A percentile compares a stretch with the other conserved stretches of the same genome.
These are phyloP conservation scores for Eremothecium sinecaudum DNA, from an alignment of 1,139 yeast species.

Conservation along the genomic window DNA sequence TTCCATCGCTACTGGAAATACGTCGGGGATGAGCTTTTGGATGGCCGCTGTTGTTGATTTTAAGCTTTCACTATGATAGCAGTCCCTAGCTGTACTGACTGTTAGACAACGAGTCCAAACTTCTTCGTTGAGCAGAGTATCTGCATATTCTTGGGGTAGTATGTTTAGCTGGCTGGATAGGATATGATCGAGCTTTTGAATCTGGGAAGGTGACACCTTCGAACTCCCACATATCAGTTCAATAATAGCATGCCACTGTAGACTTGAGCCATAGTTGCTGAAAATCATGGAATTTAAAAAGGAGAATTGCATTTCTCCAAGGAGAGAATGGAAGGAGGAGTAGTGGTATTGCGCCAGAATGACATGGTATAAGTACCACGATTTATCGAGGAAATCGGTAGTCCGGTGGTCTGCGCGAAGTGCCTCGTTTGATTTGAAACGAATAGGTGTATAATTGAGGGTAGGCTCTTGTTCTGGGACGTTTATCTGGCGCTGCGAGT, in stretches of 20 bases:
- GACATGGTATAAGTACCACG: constrained; percentile 35
- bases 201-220: constrained; percentile 14
- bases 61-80: no score
- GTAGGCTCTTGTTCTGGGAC: constrained; percentile 30
- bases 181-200: constrained; percentile 24
- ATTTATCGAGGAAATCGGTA: constrained; percentile 36
- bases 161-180: constrained; percentile 29
- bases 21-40: no score
- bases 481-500: constrained; percentile 27
- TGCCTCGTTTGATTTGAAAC: constrained; percentile 32
- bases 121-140: constrained; percentile 28
- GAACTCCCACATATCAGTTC: constrained; percentile 31
- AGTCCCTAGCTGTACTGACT: no score
- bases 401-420: constrained; percentile 32
- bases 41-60: no score
- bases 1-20: no score
- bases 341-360: constrained; percentile 19
- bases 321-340: constrained; percentile 19
- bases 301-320: constrained; percentile 37
- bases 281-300: constrained; percentile 33
- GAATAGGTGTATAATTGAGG: constrained; percentile 31
- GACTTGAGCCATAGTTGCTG: constrained; percentile 39
- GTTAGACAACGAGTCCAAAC: constrained; percentile 16
- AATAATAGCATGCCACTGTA: constrained; percentile 38
- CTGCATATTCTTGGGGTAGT: constrained; percentile 35